phyloP scores from a whole-genome alignment of 2,329 filamentous ascomycete genomes.

The Pezicula rhizophila region DNA sequence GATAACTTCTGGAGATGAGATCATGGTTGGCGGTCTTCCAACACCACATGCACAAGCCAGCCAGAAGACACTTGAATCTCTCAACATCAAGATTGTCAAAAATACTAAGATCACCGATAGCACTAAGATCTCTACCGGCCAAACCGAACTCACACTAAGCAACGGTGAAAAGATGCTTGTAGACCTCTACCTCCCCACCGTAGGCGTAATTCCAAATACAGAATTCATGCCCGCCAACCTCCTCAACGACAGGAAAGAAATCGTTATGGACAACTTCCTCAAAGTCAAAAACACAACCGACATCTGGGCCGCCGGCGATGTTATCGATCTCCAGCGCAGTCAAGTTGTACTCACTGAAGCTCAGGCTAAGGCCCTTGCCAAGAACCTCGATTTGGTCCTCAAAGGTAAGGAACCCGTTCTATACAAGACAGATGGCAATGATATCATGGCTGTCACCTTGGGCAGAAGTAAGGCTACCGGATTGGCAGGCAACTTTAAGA shows the following conservation, averaged over 20 bases:
- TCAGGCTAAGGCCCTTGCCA: constrained; percentile 14
- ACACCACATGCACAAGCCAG: constrained; percentile 25
- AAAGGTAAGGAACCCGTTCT: constrained; percentile 13
- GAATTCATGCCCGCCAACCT: constrained; percentile 41
- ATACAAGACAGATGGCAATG: constrained; percentile 17
- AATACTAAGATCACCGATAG: constrained; percentile 34
- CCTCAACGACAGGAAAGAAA: constrained; percentile 38
- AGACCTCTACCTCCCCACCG: constrained; percentile 51
- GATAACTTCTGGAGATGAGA: constrained; percentile 16
- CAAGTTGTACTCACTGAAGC: constrained; percentile 12
- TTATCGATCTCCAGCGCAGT: constrained; percentile 14
- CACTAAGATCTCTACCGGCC: constrained; percentile 32
- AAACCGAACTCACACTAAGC: constrained; percentile 42
- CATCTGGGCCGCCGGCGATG: constrained; percentile 23
- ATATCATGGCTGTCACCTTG: constrained; percentile 20
- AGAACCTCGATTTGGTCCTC: constrained; percentile 21
- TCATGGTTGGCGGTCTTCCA: constrained; percentile 14
- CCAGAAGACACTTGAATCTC: constrained; percentile 42
- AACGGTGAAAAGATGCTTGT: constrained; percentile 42
- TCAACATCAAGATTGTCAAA: constrained; percentile 44
- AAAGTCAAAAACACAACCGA: constrained; percentile 36
- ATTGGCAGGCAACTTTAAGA: constrained; percentile 13
- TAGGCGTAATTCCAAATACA: constrained; percentile 49
- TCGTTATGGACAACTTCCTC: constrained; percentile 45
- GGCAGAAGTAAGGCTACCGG: constrained; percentile 21